phyloP scores from a whole-genome alignment of 345 rosid species.

The Hibiscus tridactylites region DNA sequence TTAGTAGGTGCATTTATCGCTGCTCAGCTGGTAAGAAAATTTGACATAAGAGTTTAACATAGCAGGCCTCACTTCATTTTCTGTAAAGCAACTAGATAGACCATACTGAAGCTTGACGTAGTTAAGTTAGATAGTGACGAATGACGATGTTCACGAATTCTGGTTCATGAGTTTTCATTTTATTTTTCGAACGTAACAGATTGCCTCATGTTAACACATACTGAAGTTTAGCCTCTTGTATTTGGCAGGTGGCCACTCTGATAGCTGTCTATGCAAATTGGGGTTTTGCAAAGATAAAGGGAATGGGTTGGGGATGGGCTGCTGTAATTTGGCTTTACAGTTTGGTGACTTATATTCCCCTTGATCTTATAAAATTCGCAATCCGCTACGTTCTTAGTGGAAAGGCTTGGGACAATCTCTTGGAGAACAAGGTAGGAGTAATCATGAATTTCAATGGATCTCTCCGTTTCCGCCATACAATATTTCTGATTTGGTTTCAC shows the following conservation, averaged over 20 bases:
- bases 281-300: constrained; percentile 59
- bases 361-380: constrained; percentile 64
- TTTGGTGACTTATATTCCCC: constrained; percentile 62
- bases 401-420: constrained; percentile 72
- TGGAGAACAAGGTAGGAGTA: constrained; percentile 65
- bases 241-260: constrained; percentile 57
- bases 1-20: constrained; percentile 46
- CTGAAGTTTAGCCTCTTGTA: background rate
- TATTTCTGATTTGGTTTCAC: background rate
- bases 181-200: too few relatives aligned
- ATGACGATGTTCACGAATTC: background rate
- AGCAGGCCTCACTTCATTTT: background rate
- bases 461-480: background rate
- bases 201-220: background rate
- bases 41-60: background rate
- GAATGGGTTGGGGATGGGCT: constrained; percentile 92
- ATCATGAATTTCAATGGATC: background rate
- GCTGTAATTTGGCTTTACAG: constrained; percentile 88
- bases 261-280: constrained; percentile 83
- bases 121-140: background rate
- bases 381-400: constrained; percentile 67
- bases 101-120: background rate
- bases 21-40: constrained; percentile 66
- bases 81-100: background rate
- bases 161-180: background rate